A percentile compares a stretch with the other conserved stretches of the same genome.
Evolutionary conservation across 305 asterid genomes (phyloP).

Genomic region (Solanum hybrid): DNA sequence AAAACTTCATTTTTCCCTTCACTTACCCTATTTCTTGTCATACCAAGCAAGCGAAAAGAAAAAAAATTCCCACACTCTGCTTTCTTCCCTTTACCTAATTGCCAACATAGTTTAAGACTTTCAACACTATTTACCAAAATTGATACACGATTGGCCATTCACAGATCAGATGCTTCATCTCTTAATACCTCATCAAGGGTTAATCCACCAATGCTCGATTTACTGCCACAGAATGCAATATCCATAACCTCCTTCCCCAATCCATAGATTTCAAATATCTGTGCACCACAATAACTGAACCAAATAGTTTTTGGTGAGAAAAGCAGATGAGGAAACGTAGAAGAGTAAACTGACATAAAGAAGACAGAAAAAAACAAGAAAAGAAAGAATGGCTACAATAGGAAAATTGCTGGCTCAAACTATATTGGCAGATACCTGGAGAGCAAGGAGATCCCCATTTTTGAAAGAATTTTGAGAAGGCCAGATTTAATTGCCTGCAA

Average conservation of each 20-base stretch:
- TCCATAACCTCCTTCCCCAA: constrained; percentile 77
- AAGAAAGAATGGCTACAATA: not conserved
- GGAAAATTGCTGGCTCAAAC: not conserved
- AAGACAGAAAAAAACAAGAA: constrained; percentile 3
- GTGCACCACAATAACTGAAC: constrained; percentile 92
- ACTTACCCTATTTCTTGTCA: not conserved
- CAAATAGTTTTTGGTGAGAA: constrained; percentile 21
- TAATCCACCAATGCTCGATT: constrained; percentile 85
- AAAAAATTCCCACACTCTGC: not conserved
- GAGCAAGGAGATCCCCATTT: constrained; percentile 98
- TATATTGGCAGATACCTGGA: constrained; percentile 51
- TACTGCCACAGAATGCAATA: constrained; percentile 87
- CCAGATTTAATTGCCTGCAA: constrained; percentile 87
- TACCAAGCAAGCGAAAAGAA: not conserved
- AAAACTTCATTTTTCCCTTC: not conserved
- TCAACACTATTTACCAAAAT: not conserved
- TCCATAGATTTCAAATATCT: constrained; percentile 94
- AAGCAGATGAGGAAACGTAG: not conserved
- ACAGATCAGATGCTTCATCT: constrained; percentile 1
- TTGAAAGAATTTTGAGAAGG: constrained; percentile 87
- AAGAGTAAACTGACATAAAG: constrained; percentile 10
- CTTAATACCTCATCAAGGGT: constrained; percentile 86
- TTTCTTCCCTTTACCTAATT: not conserved
- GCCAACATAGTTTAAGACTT: not conserved
- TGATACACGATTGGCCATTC: not conserved